Evolutionary conservation across 2,329 filamentous ascomycete species (phyloP).

Genomic region (Lomentospora prolificans): DNA sequence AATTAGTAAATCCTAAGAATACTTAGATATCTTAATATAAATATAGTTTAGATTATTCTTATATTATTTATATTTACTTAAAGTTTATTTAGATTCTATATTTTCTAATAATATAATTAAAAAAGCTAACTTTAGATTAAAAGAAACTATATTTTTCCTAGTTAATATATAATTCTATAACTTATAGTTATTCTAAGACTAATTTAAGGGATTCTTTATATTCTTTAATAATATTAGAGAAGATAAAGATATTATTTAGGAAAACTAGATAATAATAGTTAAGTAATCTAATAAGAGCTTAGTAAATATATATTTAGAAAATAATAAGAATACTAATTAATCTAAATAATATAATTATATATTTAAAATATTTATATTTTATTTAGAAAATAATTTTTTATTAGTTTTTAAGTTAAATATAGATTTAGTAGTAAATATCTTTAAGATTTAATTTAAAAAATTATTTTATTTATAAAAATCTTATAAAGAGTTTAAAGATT

Average conservation of each 20-base stretch:
- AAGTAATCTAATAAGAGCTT: slow-evolving; percentile 8
- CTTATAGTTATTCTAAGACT: background rate
- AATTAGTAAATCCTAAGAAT: background rate
- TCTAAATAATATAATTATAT: slow-evolving; percentile 12
- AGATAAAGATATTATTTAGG: slow-evolving; percentile 13
- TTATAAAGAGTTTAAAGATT: slow-evolving; percentile 10
- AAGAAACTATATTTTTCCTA: background rate
- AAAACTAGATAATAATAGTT: slow-evolving; percentile 9
- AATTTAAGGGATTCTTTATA: background rate
- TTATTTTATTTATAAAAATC: slow-evolving; percentile 8
- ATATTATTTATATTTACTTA: too few relatives aligned
- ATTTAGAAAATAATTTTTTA: slow-evolving; percentile 11
- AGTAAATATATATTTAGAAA: slow-evolving; percentile 13
- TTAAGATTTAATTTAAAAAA: slow-evolving; percentile 11
- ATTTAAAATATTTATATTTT: slow-evolving; percentile 13
- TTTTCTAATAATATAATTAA: background rate
- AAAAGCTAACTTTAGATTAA: background rate
- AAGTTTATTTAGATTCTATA: background rate
- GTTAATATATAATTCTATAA: background rate
- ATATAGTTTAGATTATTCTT: background rate
- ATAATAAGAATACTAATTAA: slow-evolving; percentile 12
- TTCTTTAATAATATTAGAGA: slow-evolving; percentile 6
- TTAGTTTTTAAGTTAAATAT: slow-evolving; percentile 8
- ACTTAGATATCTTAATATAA: background rate
- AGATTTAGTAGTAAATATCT: slow-evolving; percentile 8